Conservation (phyloP, 345 rosid genomes). For the Sapria himalayana region DNA sequence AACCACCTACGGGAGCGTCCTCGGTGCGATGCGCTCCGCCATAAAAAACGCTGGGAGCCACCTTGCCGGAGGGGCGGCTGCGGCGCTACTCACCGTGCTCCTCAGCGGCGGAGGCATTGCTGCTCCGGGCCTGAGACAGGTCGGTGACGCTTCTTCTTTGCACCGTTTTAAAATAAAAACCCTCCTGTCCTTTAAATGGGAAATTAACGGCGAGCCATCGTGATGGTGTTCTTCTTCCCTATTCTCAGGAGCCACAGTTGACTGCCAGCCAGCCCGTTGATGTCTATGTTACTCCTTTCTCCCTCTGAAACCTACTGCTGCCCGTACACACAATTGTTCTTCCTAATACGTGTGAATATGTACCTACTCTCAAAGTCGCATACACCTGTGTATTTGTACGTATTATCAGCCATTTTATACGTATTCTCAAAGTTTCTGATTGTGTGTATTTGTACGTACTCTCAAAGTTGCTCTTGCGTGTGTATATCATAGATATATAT, state of each 20-base stretch:
- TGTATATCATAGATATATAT: too few relatives aligned
- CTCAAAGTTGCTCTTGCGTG: too few relatives aligned
- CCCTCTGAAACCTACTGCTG: conserved; percentile 24
- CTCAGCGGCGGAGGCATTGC: conserved; percentile 42
- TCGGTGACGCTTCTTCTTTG: too few relatives aligned
- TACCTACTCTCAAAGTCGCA: too few relatives aligned
- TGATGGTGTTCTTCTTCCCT: conserved; percentile 4
- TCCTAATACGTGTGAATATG: too few relatives aligned
- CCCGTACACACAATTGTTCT: too few relatives aligned
- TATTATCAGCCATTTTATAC: too few relatives aligned
- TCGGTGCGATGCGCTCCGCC: conserved; percentile 44
- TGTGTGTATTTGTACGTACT: too few relatives aligned
- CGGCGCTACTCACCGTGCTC: conserved; percentile 59
- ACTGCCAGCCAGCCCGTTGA: conserved; percentile 58
- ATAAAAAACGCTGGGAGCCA: conserved; percentile 31
- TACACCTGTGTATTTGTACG: too few relatives aligned
- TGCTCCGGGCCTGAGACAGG: conserved; percentile 45
- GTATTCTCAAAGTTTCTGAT: too few relatives aligned
- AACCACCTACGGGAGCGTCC: conserved; percentile 52
- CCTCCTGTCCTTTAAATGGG: too few relatives aligned
- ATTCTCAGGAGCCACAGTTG: conserved; percentile 56
- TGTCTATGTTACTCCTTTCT: conserved; percentile 49
- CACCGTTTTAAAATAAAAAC: too few relatives aligned
- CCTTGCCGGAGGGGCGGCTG: conserved; percentile 34
- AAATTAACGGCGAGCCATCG: background rate